These are phyloP conservation scores for Thalassiosira mediterranea DNA, from an alignment of 352 stramenopile genomes.

Conservation along the genomic window DNA sequence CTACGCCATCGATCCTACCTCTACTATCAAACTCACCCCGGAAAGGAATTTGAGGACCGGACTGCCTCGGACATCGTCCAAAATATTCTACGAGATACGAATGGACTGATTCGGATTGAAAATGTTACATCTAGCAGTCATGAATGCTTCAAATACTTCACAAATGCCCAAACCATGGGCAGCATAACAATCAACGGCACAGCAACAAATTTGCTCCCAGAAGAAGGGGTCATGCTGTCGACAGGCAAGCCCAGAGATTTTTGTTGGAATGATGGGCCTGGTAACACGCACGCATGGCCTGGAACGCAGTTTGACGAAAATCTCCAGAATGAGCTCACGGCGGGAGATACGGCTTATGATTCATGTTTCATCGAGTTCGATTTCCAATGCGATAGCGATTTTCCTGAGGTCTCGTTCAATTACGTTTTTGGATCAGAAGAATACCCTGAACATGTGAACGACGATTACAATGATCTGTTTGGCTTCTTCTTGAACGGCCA, in stretches of 20 bases:
- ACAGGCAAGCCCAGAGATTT: slow-evolving; percentile 6
- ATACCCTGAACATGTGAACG: slow-evolving; percentile 46
- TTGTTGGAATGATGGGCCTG: slow-evolving; percentile 18
- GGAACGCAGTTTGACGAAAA: not conserved
- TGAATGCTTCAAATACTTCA: not conserved
- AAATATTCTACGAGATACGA: not conserved
- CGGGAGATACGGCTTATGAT: too few relatives aligned
- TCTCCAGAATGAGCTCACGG: too few relatives aligned
- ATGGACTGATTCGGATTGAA: not conserved
- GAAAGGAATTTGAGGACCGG: not conserved
- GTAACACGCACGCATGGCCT: not conserved
- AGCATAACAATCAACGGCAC: not conserved
- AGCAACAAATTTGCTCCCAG: not conserved
- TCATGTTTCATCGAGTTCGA: slow-evolving; percentile 47
- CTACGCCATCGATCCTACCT: too few relatives aligned
- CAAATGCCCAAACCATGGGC: not conserved
- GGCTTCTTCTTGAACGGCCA: slow-evolving; percentile 47
- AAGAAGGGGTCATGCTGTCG: not conserved
- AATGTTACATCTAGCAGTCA: not conserved
- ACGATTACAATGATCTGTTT: slow-evolving; percentile 47
- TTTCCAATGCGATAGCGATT: slow-evolving; percentile 24
- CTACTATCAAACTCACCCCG: too few relatives aligned
- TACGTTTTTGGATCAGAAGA: slow-evolving; percentile 52
- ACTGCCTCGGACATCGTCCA: not conserved
- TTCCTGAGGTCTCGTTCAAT: slow-evolving; percentile 17